These are phyloP conservation scores for Populus tomentosa DNA, from an alignment of 441 rosid genomes.

Conservation along the genomic window DNA sequence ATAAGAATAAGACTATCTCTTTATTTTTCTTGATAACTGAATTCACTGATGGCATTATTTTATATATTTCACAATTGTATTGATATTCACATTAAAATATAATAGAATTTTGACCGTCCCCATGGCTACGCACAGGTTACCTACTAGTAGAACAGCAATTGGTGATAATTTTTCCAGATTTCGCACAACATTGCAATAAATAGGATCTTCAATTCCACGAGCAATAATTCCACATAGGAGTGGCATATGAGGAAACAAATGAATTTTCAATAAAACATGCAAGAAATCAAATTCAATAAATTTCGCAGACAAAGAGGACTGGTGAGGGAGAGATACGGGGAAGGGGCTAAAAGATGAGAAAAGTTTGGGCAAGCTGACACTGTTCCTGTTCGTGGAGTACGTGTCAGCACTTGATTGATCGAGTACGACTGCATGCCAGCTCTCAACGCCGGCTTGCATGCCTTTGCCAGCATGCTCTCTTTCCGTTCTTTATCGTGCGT, in stretches of 20 bases:
- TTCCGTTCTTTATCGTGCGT: neutral
- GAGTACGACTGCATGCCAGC: neutral
- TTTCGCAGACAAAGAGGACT: neutral
- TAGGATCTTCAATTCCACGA: neutral
- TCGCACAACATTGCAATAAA: neutral
- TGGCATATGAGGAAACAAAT: neutral
- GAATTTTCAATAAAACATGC: neutral
- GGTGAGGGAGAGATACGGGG: neutral
- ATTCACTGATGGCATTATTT: too few relatives aligned
- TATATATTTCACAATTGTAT: too few relatives aligned
- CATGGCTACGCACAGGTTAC: too few relatives aligned
- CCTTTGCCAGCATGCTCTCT: slow-evolving; percentile 5
- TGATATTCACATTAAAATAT: too few relatives aligned
- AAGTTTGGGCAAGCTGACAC: neutral
- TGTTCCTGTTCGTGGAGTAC: too few relatives aligned
- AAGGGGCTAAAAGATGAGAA: neutral
- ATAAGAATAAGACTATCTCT: too few relatives aligned
- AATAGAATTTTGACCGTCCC: too few relatives aligned
- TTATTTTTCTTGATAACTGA: too few relatives aligned
- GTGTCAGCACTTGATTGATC: neutral
- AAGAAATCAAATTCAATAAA: neutral
- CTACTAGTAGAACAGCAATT: too few relatives aligned
- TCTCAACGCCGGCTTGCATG: slow-evolving; percentile 20
- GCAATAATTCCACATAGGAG: neutral
- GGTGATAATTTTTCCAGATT: neutral